A percentile compares a stretch with the other conserved stretches of the same genome.
Evolutionary conservation across 2,329 filamentous ascomycete genomes (phyloP).

Genomic region (Epichloe brachyelytri): DNA sequence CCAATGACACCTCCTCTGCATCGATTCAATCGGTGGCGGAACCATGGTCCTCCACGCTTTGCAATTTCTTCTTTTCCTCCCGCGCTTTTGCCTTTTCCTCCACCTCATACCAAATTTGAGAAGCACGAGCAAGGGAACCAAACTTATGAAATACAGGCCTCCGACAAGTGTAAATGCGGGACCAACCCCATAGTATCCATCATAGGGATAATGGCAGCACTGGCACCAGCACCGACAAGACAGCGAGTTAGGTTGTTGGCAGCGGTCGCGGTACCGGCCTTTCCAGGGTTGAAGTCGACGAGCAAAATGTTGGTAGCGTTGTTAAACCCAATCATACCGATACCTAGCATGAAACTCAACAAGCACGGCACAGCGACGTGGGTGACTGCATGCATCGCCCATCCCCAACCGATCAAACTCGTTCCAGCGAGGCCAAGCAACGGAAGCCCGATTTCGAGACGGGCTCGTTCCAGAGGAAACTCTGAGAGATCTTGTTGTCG

Average conservation of each 20-base stretch:
- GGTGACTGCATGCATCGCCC: slow-evolving; percentile 30
- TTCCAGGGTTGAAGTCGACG: slow-evolving; percentile 41
- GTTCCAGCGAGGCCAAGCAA: slow-evolving; percentile 36
- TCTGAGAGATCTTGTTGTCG: slow-evolving; percentile 34
- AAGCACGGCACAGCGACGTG: slow-evolving; percentile 34
- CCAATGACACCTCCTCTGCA: no score
- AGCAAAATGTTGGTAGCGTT: slow-evolving; percentile 40
- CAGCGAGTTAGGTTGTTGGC: slow-evolving; percentile 45
- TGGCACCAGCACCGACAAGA: slow-evolving; percentile 38
- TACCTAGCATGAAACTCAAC: slow-evolving; percentile 32
- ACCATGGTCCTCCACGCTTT: neutral
- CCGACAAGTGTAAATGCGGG: slow-evolving; percentile 39
- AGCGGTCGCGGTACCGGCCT: slow-evolving; percentile 40
- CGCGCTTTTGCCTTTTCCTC: slow-evolving; percentile 23
- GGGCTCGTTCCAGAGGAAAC: slow-evolving; percentile 39
- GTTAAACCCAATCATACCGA: slow-evolving; percentile 40
- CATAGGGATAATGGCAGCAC: slow-evolving; percentile 39
- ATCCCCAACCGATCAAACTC: slow-evolving; percentile 37
- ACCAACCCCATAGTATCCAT: slow-evolving; percentile 34
- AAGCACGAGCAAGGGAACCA: slow-evolving; percentile 27
- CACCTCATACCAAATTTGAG: slow-evolving; percentile 30
- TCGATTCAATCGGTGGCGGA: no score
- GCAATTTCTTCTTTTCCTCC: slow-evolving; percentile 11
- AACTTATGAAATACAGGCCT: slow-evolving; percentile 25
- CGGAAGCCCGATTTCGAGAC: slow-evolving; percentile 36